Evolutionary conservation across 2,329 filamentous ascomycete species (phyloP), one percentile per base, ranked within the genome.

Genomic region (Rugonectria rugulosa): DNA sequence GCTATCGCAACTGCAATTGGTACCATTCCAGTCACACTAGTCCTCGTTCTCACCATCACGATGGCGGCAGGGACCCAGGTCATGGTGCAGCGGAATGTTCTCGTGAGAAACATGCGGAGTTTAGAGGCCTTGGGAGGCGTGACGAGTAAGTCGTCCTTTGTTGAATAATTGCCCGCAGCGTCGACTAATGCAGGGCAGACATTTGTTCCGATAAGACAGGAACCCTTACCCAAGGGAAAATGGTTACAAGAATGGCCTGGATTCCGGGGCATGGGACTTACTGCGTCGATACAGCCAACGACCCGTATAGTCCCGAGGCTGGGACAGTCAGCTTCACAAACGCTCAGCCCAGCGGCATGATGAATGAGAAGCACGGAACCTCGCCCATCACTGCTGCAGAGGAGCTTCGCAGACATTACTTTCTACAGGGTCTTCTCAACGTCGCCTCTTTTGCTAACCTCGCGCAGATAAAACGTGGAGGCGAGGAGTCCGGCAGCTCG

Each of bases 381-480:
- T 31, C 63, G 2, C 63, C 73, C 5, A 66, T 76, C 1, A 65
- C 82, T 3, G 53, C 81, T 5, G 69, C 78, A n/a, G 82, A 84
- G 36, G 50, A 70, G 2, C 67, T 73, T 2, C 71, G 89, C 1
- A 73, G 79, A 55, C 76, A 5, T 3, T n/a, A 5, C 6, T 36
- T 17, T 4, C 20, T 40, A 7, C 37, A 23, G 6, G 20, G 82
- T 5, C 88, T 84, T 61, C 78, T 90, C 31, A 82, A 86, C 51
- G 80, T 88, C 20, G 85, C 86, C 5, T 83, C 86, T 0, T 78
- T 89, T 42, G 87, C 86, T 34, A 90, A 90, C 62, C 74, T 90
- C 6, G 37, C 37, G 8, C n/a, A 40, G 11, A 14, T 40, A 8
- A 40, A 11, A 23, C 10, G 20, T n/a, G 20, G 8, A 20, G 32